Conservation (phyloP, 306 rosid genomes). For the Gastrolobium bilobum region DNA sequence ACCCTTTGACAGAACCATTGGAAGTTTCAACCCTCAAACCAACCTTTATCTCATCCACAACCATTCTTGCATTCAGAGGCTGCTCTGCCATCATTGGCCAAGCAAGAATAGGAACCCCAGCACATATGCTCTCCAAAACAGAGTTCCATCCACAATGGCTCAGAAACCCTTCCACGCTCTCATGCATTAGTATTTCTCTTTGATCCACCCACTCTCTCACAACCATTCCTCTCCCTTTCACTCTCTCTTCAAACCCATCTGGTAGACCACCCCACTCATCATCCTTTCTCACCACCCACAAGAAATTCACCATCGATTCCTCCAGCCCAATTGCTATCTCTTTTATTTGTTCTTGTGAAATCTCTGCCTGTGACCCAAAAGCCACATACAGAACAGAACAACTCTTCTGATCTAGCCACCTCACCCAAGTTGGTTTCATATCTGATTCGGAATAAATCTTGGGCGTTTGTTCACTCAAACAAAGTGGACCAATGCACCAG, state of each 20-base stretch:
- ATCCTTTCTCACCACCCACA: constrained; percentile 35
- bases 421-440: background rate
- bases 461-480: background rate
- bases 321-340: constrained; percentile 35
- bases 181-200: constrained; percentile 1
- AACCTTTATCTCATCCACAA: constrained; percentile 31
- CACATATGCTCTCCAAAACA: constrained; percentile 32
- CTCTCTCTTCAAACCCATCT: background rate
- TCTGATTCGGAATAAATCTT: background rate
- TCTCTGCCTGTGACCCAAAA: constrained; percentile 43
- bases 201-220: constrained; percentile 23
- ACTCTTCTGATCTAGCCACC: constrained; percentile 31
- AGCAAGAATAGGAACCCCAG: constrained; percentile 33
- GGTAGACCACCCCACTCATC: background rate
- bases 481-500: constrained; percentile 39
- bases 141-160: constrained; percentile 29
- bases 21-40: constrained; percentile 34
- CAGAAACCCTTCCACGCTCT: constrained; percentile 38
- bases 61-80: constrained; percentile 30
- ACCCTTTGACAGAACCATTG: constrained; percentile 21
- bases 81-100: constrained; percentile 48
- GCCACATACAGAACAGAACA: constrained; percentile 6
- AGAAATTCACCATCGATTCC: constrained; percentile 37
- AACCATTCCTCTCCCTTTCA: background rate
- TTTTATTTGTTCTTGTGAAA: constrained; percentile 1